Evolutionary conservation across 371 early-diverging fungal genomes (phyloP).

Genomic region (Mucor sp.): DNA sequence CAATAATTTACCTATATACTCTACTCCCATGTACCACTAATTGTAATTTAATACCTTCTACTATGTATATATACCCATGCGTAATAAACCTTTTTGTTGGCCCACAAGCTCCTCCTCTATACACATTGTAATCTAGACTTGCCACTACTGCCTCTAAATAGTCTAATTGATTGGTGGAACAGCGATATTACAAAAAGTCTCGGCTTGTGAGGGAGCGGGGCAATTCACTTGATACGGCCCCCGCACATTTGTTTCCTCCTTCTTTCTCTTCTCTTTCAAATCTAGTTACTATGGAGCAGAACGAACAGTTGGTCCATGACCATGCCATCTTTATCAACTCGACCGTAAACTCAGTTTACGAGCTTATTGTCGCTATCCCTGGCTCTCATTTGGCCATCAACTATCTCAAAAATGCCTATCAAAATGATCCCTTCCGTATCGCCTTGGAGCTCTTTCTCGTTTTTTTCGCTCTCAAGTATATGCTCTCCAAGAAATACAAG

Average conservation of each 20-base stretch:
- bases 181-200: background rate
- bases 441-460: conserved; percentile 86
- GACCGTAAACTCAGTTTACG: conserved; percentile 46
- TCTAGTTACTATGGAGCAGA: conserved; percentile 6
- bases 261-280: background rate
- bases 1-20: background rate
- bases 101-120: background rate
- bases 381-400: conserved; percentile 77
- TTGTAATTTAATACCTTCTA: conserved; percentile 3
- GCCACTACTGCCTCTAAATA: background rate
- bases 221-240: background rate
- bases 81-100: background rate
- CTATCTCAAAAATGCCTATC: conserved; percentile 93
- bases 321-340: conserved; percentile 50
- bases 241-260: background rate
- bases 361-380: conserved; percentile 62
- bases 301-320: conserved; percentile 24
- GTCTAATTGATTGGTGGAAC: background rate
- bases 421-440: conserved; percentile 95
- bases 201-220: background rate
- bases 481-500: conserved; percentile 83
- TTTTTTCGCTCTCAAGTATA: conserved; percentile 89
- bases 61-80: background rate
- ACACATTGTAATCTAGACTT: background rate
- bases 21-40: background rate